Evolutionary conservation across 2,329 filamentous ascomycete genomes (phyloP).

Genomic region (Clathrospora elynae): DNA sequence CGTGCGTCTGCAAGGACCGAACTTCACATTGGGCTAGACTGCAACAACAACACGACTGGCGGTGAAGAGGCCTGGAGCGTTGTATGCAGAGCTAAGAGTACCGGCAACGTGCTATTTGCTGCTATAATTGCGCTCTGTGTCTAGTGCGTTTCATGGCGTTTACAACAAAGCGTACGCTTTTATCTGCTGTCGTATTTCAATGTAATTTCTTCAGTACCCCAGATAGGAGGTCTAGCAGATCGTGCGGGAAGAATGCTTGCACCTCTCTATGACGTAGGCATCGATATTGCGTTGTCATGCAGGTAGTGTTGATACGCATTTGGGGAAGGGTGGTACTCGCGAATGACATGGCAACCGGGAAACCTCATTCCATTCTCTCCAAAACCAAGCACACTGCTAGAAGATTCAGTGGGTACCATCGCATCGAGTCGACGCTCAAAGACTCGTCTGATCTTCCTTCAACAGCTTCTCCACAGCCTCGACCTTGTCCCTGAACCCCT

Average conservation of each 20-base stretch:
- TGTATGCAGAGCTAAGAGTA: slow-evolving; percentile 3
- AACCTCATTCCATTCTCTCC: slow-evolving; percentile 11
- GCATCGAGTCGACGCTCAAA: slow-evolving; percentile 1
- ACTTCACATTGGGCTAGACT: slow-evolving; percentile 1
- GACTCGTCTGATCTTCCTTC: slow-evolving; percentile 35
- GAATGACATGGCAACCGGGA: slow-evolving; percentile 13
- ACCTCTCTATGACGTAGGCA: too few relatives aligned
- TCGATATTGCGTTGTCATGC: neutral
- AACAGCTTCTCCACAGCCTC: slow-evolving; percentile 62
- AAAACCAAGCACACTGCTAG: too few relatives aligned
- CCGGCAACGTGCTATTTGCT: slow-evolving; percentile 8
- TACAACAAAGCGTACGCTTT: slow-evolving; percentile 4
- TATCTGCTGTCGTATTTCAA: slow-evolving; percentile 8
- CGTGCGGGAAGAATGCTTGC: too few relatives aligned
- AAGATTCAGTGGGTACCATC: neutral
- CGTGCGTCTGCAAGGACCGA: slow-evolving; percentile 7
- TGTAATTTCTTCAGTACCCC: too few relatives aligned
- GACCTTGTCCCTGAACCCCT: slow-evolving; percentile 82
- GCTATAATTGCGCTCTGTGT: neutral
- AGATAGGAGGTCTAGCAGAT: too few relatives aligned
- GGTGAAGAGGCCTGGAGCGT: slow-evolving; percentile 14
- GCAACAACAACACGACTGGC: slow-evolving; percentile 10
- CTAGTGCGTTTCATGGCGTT: slow-evolving; percentile 10
- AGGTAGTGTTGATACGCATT: neutral
- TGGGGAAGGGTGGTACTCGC: slow-evolving; percentile 6